Percentiles rank a stretch among this genome's conserved stretches.
phyloP scores from a whole-genome alignment of 345 rosid species.

The Melastoma malabathricum region DNA sequence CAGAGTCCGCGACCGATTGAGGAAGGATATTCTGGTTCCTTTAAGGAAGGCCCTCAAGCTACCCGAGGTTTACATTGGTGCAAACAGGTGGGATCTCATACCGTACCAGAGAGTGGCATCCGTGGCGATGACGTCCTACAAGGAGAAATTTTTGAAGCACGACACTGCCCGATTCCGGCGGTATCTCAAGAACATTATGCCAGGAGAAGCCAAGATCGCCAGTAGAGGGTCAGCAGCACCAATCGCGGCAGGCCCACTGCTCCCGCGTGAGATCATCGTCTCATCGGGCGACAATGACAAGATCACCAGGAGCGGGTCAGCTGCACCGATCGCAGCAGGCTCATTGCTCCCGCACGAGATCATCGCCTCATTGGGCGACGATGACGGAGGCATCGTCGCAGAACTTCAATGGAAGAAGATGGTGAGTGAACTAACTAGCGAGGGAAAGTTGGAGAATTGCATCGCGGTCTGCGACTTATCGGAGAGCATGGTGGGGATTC shows the following conservation, averaged over 20 bases:
- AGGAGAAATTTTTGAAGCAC: conserved; percentile 34
- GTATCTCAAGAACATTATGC: conserved; percentile 26
- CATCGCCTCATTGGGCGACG: conserved; percentile 17
- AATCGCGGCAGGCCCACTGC: conserved; percentile 56
- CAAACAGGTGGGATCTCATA: conserved; percentile 27
- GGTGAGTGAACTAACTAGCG: conserved; percentile 37
- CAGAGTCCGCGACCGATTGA: conserved; percentile 43
- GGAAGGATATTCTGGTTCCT: conserved; percentile 48
- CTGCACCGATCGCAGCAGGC: too few species aligned
- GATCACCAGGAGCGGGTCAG: too few species aligned
- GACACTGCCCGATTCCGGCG: conserved; percentile 27
- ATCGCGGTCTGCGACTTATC: conserved; percentile 52
- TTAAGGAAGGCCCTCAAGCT: conserved; percentile 36
- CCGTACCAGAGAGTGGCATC: conserved; percentile 49
- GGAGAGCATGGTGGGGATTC: conserved; percentile 29
- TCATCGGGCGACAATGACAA: conserved; percentile 20
- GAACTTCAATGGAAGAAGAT: conserved; percentile 52
- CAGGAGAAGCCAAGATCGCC: conserved; percentile 35
- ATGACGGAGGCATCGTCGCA: conserved; percentile 32
- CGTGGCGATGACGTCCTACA: conserved; percentile 48
- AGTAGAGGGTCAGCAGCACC: too few species aligned
- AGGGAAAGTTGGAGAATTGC: conserved; percentile 36
- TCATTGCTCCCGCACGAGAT: conserved; percentile 61
- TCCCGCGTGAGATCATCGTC: conserved; percentile 46
- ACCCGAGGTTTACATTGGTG: conserved; percentile 51